Evolutionary conservation across 2,329 filamentous ascomycete genomes (phyloP), one percentile per base, ranked within the genome.

Genomic region (Pseudocercospora eumusae): DNA sequence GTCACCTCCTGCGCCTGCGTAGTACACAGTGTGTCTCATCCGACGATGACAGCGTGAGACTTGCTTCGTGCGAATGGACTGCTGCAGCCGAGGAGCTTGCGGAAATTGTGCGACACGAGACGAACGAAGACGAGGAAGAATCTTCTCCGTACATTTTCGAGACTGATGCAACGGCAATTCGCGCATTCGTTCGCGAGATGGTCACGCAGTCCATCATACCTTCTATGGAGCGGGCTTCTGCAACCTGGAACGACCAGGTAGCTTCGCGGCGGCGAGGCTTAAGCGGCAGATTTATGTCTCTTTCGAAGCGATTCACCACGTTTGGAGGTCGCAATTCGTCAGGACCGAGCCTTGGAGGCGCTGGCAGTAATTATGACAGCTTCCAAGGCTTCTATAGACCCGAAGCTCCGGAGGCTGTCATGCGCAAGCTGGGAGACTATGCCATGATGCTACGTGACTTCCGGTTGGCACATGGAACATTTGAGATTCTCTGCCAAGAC

Each of bases 361-460:
- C 75, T 70, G 73, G 81, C 69, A 86, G 84, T 69, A 96, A 92
- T 71, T 97, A 96, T 76, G 92, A 97, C 75, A 77, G 83, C 40
- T 76, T 86, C 6, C 83, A 86, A 68, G 92, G 92, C 1, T 96
- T 91, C 74, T 99, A 98, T 76, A 83, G 85, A 25, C 89, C 91
- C 0, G 92, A 96, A 65, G 81, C 90, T 0, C 88, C 92, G 0
- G 96, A 99, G 79, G 93, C 93, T 3, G 84, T 95, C 55, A 91
- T 99, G 86, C 88, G 95, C 36, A 96, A 96, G 73, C 81, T 99
- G 54, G 95, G 91, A 47, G 95, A 99, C 74, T 98, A 93, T 77
- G 88, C 92, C 10, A 96, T 99, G 72, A 97, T 99, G 93, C 83
- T 99, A 40, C 86, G 95, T 31, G 96, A 99, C 76, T 99, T 90